phyloP scores from a whole-genome alignment of 441 rosid species.

The Syzygium syzygioides region DNA sequence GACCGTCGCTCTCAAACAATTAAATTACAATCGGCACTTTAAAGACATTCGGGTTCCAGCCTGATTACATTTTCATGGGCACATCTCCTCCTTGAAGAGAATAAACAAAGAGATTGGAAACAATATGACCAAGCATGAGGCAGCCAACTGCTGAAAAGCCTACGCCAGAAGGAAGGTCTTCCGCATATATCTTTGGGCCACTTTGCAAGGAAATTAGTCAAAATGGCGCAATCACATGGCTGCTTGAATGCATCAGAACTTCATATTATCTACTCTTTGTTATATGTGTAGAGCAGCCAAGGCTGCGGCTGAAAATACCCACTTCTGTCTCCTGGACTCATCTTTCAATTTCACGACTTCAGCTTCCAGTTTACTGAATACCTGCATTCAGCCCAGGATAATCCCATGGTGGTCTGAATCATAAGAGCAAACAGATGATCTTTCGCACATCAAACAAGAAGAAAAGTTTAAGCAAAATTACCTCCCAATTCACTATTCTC shows the following conservation, averaged over 20 bases:
- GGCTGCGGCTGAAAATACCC: constrained; percentile 5
- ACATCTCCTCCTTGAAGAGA: no score
- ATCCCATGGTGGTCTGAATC: background rate
- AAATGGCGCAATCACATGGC: no score
- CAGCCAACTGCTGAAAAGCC: no score
- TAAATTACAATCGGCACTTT: background rate
- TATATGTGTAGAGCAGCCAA: constrained; percentile 2
- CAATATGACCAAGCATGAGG: no score
- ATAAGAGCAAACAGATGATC: background rate
- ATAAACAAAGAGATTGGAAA: no score
- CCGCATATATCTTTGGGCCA: no score
- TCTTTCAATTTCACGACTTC: constrained; percentile 5
- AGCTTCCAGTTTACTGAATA: constrained; percentile 8
- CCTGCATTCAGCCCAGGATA: background rate
- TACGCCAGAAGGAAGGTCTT: no score
- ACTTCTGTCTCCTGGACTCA: background rate
- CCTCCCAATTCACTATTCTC: constrained; percentile 2
- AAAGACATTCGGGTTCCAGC: background rate
- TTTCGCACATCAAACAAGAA: background rate
- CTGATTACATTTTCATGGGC: no score
- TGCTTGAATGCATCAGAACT: no score
- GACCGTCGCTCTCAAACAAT: background rate
- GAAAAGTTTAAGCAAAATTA: background rate
- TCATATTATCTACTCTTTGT: background rate
- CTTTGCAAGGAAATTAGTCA: no score